These are phyloP conservation scores for Termitomyces sp. DNA, from an alignment of 768 basidiomycete species.

Conservation along the genomic window DNA sequence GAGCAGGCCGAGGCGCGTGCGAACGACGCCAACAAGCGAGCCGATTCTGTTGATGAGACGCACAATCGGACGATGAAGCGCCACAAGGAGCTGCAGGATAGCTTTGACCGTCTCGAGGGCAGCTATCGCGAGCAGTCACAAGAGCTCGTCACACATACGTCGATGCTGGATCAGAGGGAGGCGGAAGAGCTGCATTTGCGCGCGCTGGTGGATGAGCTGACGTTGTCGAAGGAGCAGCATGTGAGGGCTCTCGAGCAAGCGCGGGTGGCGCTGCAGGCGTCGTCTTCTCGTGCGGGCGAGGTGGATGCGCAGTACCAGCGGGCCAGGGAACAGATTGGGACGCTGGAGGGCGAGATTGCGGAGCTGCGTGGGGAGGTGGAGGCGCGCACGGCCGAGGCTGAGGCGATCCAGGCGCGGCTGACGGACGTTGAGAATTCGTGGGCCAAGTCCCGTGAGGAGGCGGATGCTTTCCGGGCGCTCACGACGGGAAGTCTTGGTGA, in stretches of 20 bases:
- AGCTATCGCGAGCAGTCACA: conserved; percentile 74
- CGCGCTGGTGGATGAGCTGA: conserved; percentile 67
- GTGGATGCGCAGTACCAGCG: conserved; percentile 69
- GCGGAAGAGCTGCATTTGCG: conserved; percentile 66
- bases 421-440: conserved; percentile 86
- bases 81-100: conserved; percentile 65
- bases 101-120: conserved; percentile 51
- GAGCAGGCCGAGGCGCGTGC: conserved; percentile 79
- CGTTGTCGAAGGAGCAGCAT: conserved; percentile 72
- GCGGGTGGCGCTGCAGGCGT: conserved; percentile 66
- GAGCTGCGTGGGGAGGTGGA: conserved; percentile 83
- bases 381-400: conserved; percentile 64
- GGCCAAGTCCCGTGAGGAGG: conserved; percentile 89
- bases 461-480: conserved; percentile 80
- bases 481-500: conserved; percentile 85
- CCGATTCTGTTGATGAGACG: conserved; percentile 65
- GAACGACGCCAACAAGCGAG: conserved; percentile 66
- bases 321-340: conserved; percentile 59
- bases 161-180: conserved; percentile 69
- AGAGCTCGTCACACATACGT: conserved; percentile 65
- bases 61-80: conserved; percentile 60
- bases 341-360: conserved; percentile 70
- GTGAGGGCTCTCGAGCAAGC: conserved; percentile 85
- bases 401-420: conserved; percentile 57
- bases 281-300: conserved; percentile 74